Evolutionary conservation across 75 land plant species (phyloP), one percentile per base, ranked within the genome.

Genomic region (Selaginella tamariscina): DNA sequence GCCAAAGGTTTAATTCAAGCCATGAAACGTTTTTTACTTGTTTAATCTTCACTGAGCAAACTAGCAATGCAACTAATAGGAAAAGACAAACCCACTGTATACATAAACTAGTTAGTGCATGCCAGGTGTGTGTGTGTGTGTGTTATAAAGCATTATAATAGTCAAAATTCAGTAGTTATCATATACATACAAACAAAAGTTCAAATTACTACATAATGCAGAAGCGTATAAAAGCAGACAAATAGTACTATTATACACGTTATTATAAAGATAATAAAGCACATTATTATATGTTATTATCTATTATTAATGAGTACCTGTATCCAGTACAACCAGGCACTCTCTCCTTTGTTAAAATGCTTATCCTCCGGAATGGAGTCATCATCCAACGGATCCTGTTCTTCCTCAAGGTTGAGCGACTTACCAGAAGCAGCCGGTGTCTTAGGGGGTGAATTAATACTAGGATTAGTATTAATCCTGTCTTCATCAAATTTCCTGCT

Each of bases 21-120:
- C 75, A 72, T 44, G 13, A 54, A 13, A 57, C 69, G 26, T 22
- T 27, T 29, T 60, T 32, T 32, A 77, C 22, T 1, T 32, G 21
- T 22, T 67, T 31, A 5, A 77, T 29, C 32, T 59, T 59, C 23
- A 72, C 55, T 20, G 78, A 65, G 32, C 74, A 72, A 29, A 59
- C 70, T 21, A 77, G 56, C 56, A 77, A 32, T 8, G 59, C 55
- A 24, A 67, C 55, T 15, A 77, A 33, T 9, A 33, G 20, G 5
- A 77, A 24, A 2, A 77, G 70, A 24, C 70, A 56, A 24, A 56
- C 54, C 78, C 78, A 77, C 28, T 77, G 78, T 1, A 65, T 31
- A 2, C 56, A 30, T 5, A 73, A n/a, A n/a, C n/a, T n/a, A n/a
- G n/a, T n/a, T n/a, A n/a, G n/a, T n/a, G n/a, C n/a, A n/a, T n/a